These are phyloP conservation scores for Fusarium musae DNA, from an alignment of 2,329 filamentous ascomycete species.

Conservation along the genomic window DNA sequence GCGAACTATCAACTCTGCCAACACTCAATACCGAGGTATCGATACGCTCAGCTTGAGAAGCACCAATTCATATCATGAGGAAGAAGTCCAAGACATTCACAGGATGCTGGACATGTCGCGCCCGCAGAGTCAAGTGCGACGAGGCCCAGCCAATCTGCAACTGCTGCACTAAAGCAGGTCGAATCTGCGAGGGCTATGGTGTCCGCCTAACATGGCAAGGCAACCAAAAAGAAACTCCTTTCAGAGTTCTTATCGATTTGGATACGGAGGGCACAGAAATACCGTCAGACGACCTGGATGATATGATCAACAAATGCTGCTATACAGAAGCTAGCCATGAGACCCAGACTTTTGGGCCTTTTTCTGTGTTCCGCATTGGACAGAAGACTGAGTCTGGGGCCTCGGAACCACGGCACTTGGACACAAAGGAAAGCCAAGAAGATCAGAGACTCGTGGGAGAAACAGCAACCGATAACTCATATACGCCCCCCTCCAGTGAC, in stretches of 20 bases:
- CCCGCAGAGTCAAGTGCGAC: not conserved
- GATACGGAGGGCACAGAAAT: not conserved
- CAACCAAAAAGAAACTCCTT: not conserved
- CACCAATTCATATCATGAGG: not conserved
- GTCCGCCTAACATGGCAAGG: not conserved
- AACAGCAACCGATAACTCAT: not conserved
- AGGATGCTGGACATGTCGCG: not conserved
- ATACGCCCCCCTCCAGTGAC: accelerated
- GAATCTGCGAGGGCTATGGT: not conserved
- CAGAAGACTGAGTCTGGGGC: accelerated
- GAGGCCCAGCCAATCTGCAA: not conserved
- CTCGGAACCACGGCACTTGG: not conserved
- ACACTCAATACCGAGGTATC: too few relatives aligned
- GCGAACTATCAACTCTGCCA: too few relatives aligned
- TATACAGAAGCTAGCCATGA: too few relatives aligned
- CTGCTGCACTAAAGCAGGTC: not conserved
- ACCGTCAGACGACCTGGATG: not conserved
- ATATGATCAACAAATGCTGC: not conserved
- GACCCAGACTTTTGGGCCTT: not conserved
- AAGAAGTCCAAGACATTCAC: not conserved
- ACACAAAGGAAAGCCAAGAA: not conserved
- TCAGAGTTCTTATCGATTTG: not conserved
- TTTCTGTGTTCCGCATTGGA: not conserved
- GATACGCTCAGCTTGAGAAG: accelerated
- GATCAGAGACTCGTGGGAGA: not conserved